Evolutionary conservation across 2,329 filamentous ascomycete genomes (phyloP), one percentile per base, ranked within the genome.

Genomic region (Massarina eburnea): DNA sequence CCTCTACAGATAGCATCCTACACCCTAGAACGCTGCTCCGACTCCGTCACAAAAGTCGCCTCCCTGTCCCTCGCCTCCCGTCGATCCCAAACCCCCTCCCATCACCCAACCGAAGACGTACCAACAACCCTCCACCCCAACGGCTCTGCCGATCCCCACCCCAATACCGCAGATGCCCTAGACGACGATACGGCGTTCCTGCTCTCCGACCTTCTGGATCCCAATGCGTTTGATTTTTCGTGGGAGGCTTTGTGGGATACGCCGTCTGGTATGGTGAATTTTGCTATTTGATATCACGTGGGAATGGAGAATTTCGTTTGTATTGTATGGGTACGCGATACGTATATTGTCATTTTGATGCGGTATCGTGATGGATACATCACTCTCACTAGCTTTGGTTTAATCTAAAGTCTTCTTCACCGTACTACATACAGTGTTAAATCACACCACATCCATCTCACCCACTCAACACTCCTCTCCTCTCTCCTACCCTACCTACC

Each of bases 1-100:
- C 9, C 24, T 18, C 3, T 8, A 22, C n/a, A 48, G 45, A 71
- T 81, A 8, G 78, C 78, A 7, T 74, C 77, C 39, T 80, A 79
- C 61, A 80, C 76, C 35, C 62, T 81, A 3, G 76, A 80, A 33
- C 49, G 69, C 17, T 72, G 68, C 40, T 58, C 63, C 3, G 67
- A 68, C 46, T 58, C 69, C 0, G 67, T 73, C 14, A 54, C 58
- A 6, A 67, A 61, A 41, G 66, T 73, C n/a, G 65, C 64, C 6
- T 35, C 15, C 4, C 12, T 35, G 12, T 14, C 26, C 26, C 8
- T 29, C 26, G 7, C 19, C n/a, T 8, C 33, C 8, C 30, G 30
- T 15, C 7, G 30, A 8, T 33, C 30, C 7, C 24, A 26, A 12
- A 4, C 27, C 5, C 27, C 27, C 12, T n/a, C n/a, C n/a, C n/a